Evolutionary conservation across 345 rosid species (phyloP), one percentile per base, ranked within the genome.

Genomic region (Hibiscus syriacus): DNA sequence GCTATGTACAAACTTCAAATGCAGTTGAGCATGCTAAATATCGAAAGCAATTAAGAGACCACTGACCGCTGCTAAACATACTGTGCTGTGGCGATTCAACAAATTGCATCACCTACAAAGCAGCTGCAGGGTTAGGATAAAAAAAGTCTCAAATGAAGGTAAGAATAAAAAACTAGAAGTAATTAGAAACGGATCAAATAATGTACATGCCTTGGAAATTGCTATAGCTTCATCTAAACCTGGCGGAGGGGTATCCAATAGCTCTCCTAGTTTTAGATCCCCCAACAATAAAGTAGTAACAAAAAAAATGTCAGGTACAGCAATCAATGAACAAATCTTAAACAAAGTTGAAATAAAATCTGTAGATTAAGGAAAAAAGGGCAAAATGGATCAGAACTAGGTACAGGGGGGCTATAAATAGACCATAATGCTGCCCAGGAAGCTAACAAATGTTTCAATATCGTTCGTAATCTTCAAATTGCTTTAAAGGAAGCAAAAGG

Each of bases 181-280:
- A 10, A 48, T 55, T n/a, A 0, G 41, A 46, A 25, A 20, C 13
- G 6, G 53, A 55, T 48, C 23, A 61, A 29, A 30, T 52, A 55
- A 56, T 39, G 57, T 70, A 59, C 77, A 49, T 80, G 74, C 95
- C 89, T 86, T 88, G 60, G 97, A 88, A 70, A 90, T 82, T 4
- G 97, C 90, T 38, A 87, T 74, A 43, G 81, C 86, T 77, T 91
- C 95, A 68, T 88, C 92, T 48, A 80, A 60, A 67, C 97, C 95
- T 75, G 90, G 92, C 0, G 90, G 90, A 27, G 92, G 89, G 50
- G 80, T 75, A 59, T 85, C 90, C 78, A 86, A 75, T 82, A 85
- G 77, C 66, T 90, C 95, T 49, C 79, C 92, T 55, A 88, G 78
- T 78, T 86, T 86, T 60, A 88, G 83, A 46, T 86, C 97, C n/a